phyloP scores from a whole-genome alignment of 306 rosid genomes.

The Quercus berberidifolia region DNA sequence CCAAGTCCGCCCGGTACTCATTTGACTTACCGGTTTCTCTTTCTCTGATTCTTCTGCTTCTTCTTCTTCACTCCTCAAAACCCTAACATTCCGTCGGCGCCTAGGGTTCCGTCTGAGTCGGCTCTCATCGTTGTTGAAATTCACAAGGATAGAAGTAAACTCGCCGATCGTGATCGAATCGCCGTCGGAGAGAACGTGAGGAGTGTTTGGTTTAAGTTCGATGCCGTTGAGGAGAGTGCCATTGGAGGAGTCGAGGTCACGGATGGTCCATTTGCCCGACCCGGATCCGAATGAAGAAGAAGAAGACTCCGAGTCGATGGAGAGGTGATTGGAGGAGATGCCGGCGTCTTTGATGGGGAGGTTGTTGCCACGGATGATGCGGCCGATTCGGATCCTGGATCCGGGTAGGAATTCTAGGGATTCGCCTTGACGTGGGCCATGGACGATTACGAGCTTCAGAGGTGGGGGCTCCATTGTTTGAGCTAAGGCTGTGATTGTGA shows the following conservation, averaged over 20 bases:
- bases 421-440: conserved; percentile 70
- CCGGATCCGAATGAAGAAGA: conserved; percentile 23
- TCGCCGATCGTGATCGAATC: conserved; percentile 68
- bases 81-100: conserved; percentile 23
- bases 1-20: not conserved
- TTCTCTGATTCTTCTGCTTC: conserved; percentile 5
- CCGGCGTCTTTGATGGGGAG: conserved; percentile 64
- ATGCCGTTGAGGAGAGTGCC: conserved; percentile 66
- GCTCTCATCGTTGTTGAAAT: conserved; percentile 21
- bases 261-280: conserved; percentile 51
- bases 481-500: too few species aligned
- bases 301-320: conserved; percentile 18
- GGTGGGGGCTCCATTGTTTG: conserved; percentile 40
- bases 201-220: conserved; percentile 28
- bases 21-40: too few species aligned
- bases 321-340: conserved; percentile 73
- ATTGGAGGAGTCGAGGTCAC: conserved; percentile 74
- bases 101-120: conserved; percentile 42
- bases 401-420: conserved; percentile 48
- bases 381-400: conserved; percentile 57
- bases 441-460: conserved; percentile 42
- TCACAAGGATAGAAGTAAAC: conserved; percentile 45
- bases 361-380: conserved; percentile 59
- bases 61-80: conserved; percentile 12
- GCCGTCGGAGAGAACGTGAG: conserved; percentile 39